Percentiles rank a stretch among this genome's conserved stretches.
Conservation (phyloP, 169 alveolate genomes). For the Plasmodium falciparum region DNA sequence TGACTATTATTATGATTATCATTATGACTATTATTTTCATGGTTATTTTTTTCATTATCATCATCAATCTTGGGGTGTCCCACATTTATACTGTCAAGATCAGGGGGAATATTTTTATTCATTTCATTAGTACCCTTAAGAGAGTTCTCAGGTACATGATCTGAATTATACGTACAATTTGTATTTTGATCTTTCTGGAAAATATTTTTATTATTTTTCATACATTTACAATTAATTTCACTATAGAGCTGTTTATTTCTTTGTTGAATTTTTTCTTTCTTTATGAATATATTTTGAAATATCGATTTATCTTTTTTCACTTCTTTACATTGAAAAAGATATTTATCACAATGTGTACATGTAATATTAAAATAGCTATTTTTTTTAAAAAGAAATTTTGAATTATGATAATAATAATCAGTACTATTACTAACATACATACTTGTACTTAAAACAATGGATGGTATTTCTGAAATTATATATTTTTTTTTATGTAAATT, state of each 20-base stretch:
- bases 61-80: no score
- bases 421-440: constrained; percentile 22
- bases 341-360: constrained; percentile 62
- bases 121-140: no score
- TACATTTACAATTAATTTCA: not conserved
- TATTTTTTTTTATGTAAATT: constrained; percentile 29
- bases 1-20: no score
- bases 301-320: constrained; percentile 33
- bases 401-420: constrained; percentile 17
- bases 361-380: constrained; percentile 29
- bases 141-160: no score
- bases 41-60: no score
- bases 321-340: constrained; percentile 43
- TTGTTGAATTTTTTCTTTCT: not conserved
- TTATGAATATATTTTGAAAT: constrained; percentile 13
- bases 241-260: not conserved
- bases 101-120: no score
- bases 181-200: no score
- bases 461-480: constrained; percentile 24
- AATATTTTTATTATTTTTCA: no score
- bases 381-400: constrained; percentile 49
- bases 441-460: constrained; percentile 35
- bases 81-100: no score
- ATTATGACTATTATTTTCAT: no score
- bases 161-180: no score